These are phyloP conservation scores for Pezicula radicicola DNA, from an alignment of 2,329 filamentous ascomycete genomes.

Conservation along the genomic window DNA sequence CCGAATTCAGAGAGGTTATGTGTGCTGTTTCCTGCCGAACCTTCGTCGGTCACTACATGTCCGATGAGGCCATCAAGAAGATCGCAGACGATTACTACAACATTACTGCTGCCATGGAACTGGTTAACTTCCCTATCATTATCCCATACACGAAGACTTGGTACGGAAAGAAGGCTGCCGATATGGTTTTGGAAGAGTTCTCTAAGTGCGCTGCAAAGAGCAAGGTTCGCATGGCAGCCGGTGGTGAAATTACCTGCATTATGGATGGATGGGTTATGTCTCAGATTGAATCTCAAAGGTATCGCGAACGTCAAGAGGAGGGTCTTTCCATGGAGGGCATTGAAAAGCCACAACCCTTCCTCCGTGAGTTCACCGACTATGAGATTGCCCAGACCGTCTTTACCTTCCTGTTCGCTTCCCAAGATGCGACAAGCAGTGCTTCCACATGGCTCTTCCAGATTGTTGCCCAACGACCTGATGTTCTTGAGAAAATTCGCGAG, in stretches of 20 bases:
- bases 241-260: slow-evolving; percentile 84
- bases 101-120: slow-evolving; percentile 90
- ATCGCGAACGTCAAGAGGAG: slow-evolving; percentile 73
- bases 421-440: slow-evolving; percentile 93
- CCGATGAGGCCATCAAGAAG: slow-evolving; percentile 85
- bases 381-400: slow-evolving; percentile 94
- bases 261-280: slow-evolving; percentile 92
- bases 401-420: slow-evolving; percentile 95
- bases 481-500: slow-evolving; percentile 84
- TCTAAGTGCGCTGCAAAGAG: slow-evolving; percentile 88
- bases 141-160: slow-evolving; percentile 92
- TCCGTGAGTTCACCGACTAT: slow-evolving; percentile 84
- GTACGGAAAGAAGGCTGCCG: slow-evolving; percentile 94
- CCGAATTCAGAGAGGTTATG: slow-evolving; percentile 89
- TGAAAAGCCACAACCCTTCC: slow-evolving; percentile 77
- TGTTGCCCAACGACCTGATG: slow-evolving; percentile 88
- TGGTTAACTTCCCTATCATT: slow-evolving; percentile 98
- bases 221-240: slow-evolving; percentile 86
- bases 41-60: slow-evolving; percentile 96
- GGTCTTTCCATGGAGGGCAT: slow-evolving; percentile 65
- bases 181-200: slow-evolving; percentile 89
- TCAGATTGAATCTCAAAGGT: slow-evolving; percentile 82
- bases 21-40: slow-evolving; percentile 92
- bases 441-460: slow-evolving; percentile 95
- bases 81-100: slow-evolving; percentile 96